Evolutionary conservation across 139 green algal genomes (phyloP).

Genomic region (Dunaliella sp.): DNA sequence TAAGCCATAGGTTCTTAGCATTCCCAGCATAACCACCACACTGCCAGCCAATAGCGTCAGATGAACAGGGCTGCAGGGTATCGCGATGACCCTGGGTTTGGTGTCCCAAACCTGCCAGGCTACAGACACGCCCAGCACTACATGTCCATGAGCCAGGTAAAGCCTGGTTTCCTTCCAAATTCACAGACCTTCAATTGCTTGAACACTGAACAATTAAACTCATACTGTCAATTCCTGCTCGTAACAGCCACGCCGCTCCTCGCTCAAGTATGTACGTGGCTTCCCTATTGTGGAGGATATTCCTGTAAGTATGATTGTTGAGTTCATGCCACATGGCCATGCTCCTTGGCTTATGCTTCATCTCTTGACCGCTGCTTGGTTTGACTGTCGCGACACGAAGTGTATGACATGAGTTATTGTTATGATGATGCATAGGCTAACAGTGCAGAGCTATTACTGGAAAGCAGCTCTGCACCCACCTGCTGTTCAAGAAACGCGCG

Average conservation of each 20-base stretch:
- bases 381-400: neutral
- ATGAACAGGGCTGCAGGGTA: too few species aligned
- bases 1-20: too few species aligned
- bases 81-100: too few species aligned
- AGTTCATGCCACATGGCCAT: too few species aligned
- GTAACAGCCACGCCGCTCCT: neutral
- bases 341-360: neutral
- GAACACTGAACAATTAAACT: too few species aligned
- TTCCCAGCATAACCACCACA: too few species aligned
- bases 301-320: too few species aligned
- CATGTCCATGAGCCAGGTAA: neutral
- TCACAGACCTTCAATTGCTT: too few species aligned
- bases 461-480: too few species aligned
- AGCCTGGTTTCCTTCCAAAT: neutral
- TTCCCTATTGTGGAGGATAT: constrained; percentile 22
- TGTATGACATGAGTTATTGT: neutral
- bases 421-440: constrained; percentile 13
- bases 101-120: constrained; percentile 14
- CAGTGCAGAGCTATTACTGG: neutral
- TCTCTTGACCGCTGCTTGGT: neutral
- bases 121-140: neutral
- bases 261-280: constrained; percentile 14
- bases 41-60: too few species aligned
- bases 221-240: too few species aligned
- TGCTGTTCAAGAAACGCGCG: too few species aligned